Evolutionary conservation across 108 stramenopile species (phyloP).

Genomic region (Skeletonema tropicum): DNA sequence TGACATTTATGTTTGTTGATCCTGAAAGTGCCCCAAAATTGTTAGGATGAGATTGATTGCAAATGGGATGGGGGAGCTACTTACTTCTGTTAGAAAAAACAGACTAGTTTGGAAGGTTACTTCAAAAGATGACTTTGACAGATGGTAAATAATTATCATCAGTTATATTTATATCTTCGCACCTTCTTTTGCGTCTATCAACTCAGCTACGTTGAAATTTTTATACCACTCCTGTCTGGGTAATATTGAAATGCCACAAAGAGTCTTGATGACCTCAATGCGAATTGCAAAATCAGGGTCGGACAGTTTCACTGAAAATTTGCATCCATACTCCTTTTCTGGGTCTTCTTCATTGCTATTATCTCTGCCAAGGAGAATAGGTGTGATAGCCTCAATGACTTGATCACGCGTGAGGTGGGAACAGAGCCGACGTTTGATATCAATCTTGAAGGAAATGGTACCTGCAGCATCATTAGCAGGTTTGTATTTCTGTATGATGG

Average conservation of each 20-base stretch:
- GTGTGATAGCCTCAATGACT: constrained; percentile 59
- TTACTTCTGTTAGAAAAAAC: background rate
- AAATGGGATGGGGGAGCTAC: background rate
- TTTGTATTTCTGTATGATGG: constrained; percentile 6
- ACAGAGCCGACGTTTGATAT: constrained; percentile 66
- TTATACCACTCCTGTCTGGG: constrained; percentile 42
- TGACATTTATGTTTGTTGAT: background rate
- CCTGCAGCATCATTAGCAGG: background rate
- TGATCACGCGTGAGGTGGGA: constrained; percentile 49
- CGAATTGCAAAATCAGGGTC: constrained; percentile 71
- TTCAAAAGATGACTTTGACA: background rate
- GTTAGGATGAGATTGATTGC: background rate
- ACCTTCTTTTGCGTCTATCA: constrained; percentile 8
- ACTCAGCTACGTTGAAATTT: constrained; percentile 56
- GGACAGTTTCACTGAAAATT: constrained; percentile 56
- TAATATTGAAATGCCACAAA: constrained; percentile 71
- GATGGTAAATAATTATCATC: constrained; percentile 5
- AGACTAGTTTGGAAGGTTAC: background rate
- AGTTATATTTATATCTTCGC: background rate
- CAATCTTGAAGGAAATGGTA: constrained; percentile 58
- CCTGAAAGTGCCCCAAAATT: background rate
- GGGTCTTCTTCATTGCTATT: background rate
- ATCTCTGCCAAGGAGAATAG: constrained; percentile 12
- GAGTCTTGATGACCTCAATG: constrained; percentile 73
- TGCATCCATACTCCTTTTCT: constrained; percentile 25